Evolutionary conservation across 805 yeast species (phyloP).

Genomic region (Saccharomycopsis javanensis): DNA sequence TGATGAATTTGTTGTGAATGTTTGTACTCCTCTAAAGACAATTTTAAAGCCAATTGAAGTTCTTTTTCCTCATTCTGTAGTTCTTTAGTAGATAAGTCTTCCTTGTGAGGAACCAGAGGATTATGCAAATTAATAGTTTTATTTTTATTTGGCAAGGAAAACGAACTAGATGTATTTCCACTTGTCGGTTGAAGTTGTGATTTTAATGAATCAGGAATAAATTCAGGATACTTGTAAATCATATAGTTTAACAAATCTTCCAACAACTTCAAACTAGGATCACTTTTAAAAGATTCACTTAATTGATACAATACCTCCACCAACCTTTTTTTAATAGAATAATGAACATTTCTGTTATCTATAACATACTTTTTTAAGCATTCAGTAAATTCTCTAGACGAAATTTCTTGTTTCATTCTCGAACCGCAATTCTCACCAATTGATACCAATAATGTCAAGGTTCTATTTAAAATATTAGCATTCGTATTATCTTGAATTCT

Average conservation of each 20-base stretch:
- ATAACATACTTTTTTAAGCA: conserved; percentile 37
- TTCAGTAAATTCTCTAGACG: conserved; percentile 44
- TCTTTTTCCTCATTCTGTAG: conserved; percentile 65
- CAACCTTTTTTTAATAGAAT: conserved; percentile 49
- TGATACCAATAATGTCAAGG: conserved; percentile 46
- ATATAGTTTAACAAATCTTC: conserved; percentile 48
- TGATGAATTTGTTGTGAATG: conserved; percentile 15
- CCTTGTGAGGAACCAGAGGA: conserved; percentile 54
- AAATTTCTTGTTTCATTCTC: conserved; percentile 51
- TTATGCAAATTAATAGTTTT: conserved; percentile 12
- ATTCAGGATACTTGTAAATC: conserved; percentile 31
- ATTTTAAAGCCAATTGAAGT: conserved; percentile 60
- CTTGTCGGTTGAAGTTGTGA: background rate
- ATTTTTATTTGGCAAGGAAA: background rate
- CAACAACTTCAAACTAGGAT: conserved; percentile 70
- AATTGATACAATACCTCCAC: conserved; percentile 30
- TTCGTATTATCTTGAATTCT: conserved; percentile 24
- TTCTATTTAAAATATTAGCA: conserved; percentile 57
- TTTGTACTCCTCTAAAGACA: conserved; percentile 43
- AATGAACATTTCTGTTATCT: conserved; percentile 49
- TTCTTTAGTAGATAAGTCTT: conserved; percentile 36
- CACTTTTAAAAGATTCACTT: conserved; percentile 51
- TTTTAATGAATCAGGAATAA: conserved; percentile 20
- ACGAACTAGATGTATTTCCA: background rate
- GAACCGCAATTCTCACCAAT: conserved; percentile 74